Percentiles rank a stretch among this genome's conserved stretches.
phyloP scores from a whole-genome alignment of 2,329 filamentous ascomycete genomes.

The Neurospora sp. region DNA sequence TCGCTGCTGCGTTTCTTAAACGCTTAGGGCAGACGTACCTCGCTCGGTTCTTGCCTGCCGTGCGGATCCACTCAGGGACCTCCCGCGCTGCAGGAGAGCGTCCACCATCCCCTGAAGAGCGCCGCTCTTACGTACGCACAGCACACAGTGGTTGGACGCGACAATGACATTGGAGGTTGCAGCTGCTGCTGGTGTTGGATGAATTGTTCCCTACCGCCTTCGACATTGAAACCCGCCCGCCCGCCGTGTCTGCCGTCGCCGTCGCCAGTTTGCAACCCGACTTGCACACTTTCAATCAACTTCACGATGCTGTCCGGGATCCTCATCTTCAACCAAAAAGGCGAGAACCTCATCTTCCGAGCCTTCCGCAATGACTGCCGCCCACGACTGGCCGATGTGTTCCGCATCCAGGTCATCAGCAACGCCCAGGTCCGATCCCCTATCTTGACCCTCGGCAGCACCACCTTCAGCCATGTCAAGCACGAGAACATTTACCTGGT shows the following conservation, averaged over 20 bases:
- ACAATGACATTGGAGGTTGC: neutral
- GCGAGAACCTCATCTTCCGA: constrained; percentile 98
- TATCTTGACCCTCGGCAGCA: constrained; percentile 92
- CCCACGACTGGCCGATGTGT: constrained; percentile 93
- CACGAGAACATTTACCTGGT: constrained; percentile 99
- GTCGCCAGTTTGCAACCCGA: neutral
- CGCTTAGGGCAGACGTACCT: neutral
- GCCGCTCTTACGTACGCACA: neutral
- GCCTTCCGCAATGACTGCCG: constrained; percentile 98
- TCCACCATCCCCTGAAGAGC: neutral
- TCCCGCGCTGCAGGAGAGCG: neutral
- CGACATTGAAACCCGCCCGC: neutral
- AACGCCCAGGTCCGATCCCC: constrained; percentile 96
- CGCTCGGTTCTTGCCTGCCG: neutral
- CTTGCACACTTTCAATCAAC: constrained; percentile 4
- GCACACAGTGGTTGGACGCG: neutral
- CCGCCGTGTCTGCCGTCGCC: neutral
- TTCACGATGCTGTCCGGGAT: constrained; percentile 86
- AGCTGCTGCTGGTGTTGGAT: neutral
- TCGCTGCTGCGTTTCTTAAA: neutral
- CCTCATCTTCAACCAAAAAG: constrained; percentile 98
- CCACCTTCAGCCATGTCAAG: constrained; percentile 98
- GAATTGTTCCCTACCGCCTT: neutral
- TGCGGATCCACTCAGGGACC: neutral
- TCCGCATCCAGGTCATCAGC: constrained; percentile 98